Conservation (phyloP, 306 rosid species). For the Inga laurina region DNA sequence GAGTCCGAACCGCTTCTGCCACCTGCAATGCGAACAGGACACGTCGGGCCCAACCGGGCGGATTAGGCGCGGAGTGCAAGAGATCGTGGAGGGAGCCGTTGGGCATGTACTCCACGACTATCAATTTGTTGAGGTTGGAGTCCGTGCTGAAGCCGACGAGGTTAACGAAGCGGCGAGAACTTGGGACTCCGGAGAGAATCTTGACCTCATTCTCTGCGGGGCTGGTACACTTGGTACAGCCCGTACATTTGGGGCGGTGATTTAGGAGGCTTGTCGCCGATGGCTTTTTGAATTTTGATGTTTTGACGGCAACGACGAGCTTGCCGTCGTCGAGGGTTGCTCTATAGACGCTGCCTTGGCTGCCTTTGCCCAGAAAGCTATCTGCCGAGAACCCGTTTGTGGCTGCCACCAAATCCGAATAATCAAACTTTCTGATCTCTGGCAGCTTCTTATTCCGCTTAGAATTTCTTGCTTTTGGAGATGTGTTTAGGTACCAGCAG, state of each 20-base stretch:
- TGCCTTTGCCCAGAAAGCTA: constrained; percentile 65
- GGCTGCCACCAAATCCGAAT: constrained; percentile 51
- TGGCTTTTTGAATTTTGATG: constrained; percentile 33
- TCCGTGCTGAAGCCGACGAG: constrained; percentile 55
- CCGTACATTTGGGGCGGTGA: constrained; percentile 14
- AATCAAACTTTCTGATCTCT: constrained; percentile 45
- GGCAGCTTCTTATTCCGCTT: constrained; percentile 7
- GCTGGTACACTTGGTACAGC: constrained; percentile 30
- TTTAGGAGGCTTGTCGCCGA: constrained; percentile 10
- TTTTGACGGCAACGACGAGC: constrained; percentile 69
- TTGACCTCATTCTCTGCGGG: constrained; percentile 67
- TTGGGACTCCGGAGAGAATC: constrained; percentile 51
- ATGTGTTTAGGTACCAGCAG: constrained; percentile 31
- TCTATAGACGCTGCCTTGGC: constrained; percentile 68
- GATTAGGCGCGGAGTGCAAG: constrained; percentile 43
- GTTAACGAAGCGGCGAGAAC: constrained; percentile 58
- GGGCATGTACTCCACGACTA: constrained; percentile 75
- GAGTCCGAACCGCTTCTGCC: constrained; percentile 51
- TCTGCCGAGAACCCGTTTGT: constrained; percentile 57
- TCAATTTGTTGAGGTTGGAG: constrained; percentile 34
- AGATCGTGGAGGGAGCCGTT: constrained; percentile 61
- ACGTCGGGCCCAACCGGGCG: constrained; percentile 58
- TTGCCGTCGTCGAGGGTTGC: constrained; percentile 57
- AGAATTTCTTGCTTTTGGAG: not conserved
- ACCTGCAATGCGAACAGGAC: constrained; percentile 53